Evolutionary conservation across 768 basidiomycete genomes (phyloP).

Genomic region (Pleurotus tuoliensis): DNA sequence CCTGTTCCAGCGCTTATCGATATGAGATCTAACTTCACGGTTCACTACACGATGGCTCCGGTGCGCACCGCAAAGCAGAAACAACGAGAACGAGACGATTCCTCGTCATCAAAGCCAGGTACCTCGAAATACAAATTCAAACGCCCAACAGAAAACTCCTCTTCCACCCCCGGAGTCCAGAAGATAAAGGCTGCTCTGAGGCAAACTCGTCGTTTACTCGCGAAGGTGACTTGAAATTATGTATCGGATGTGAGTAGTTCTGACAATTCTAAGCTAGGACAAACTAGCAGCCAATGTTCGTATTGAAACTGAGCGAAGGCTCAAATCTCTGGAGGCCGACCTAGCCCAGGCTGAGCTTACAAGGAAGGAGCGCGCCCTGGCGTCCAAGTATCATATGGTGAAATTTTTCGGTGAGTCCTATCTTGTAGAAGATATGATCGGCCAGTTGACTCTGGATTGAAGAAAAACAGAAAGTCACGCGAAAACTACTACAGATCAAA

Average conservation of each 20-base stretch:
- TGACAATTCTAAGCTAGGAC: conserved; percentile 40
- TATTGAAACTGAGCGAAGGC: conserved; percentile 74
- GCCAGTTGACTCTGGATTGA: background rate
- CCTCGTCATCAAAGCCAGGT: conserved; percentile 13
- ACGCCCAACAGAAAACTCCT: conserved; percentile 12
- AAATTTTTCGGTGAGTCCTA: conserved; percentile 85
- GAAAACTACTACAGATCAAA: conserved; percentile 72
- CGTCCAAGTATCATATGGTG: conserved; percentile 80
- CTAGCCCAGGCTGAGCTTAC: conserved; percentile 58
- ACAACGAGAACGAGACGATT: background rate
- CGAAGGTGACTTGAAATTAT: conserved; percentile 49
- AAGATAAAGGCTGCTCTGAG: conserved; percentile 84
- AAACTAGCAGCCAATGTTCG: conserved; percentile 82
- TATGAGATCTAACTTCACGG: too few relatives aligned
- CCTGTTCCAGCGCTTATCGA: too few relatives aligned
- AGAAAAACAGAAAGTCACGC: conserved; percentile 86
- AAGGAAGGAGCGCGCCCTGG: conserved; percentile 69
- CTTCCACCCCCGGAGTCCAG: conserved; percentile 61
- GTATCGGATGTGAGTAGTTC: background rate
- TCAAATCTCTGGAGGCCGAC: conserved; percentile 73
- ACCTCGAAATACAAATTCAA: conserved; percentile 22
- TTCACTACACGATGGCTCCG: too few relatives aligned
- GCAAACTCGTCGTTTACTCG: conserved; percentile 78
- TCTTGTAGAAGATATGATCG: too few relatives aligned
- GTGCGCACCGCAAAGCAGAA: background rate